Evolutionary conservation across 768 basidiomycete genomes (phyloP), one percentile per base, ranked within the genome.

Genomic region (Amanita rubescens): DNA sequence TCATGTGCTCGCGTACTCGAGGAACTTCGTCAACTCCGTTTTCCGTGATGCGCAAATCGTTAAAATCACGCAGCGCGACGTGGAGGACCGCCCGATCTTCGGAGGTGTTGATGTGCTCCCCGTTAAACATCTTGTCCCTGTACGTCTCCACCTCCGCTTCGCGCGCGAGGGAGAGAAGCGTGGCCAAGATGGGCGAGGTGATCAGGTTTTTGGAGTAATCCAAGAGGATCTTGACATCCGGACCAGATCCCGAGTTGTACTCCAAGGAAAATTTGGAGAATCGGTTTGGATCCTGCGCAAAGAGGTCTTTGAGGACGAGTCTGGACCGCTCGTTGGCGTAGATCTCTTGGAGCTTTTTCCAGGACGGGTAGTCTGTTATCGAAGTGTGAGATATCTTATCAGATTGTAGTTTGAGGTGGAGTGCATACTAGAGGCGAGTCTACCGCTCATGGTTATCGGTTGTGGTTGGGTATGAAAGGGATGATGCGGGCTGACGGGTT

Each of bases 141-240:
- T 78, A 82, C 19, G 76, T 64, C 78, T 96, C 93, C 53, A 98
- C 81, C 45, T 81, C 71, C 27, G 94, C 94, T 69, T 98, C 95
- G 55, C 81, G 78, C 24, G 84, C 91, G 55, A 99, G 84, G 12
- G 75, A 67, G 59, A 98, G 75, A 45, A 98, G 84, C 4, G 82
- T 78, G 35, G 78, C 70, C 57, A 94, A 77, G 70, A 97, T 84
- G 53, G 89, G 83, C 64, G 90, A 75, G 55, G 87, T 92, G 76
- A 98, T 81, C 60, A 97, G 72, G 74, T 98, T 95, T 74, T 99
- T 98, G 65, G 93, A 96, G 75, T 90, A 94, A 71, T 99, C 95
- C 65, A 96, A 78, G 56, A 99, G 80, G 75, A 99, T 79, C 49
- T 87, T 86, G 49, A 85, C 84, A 56, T 77, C 75, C 7, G 84